Conservation (phyloP, 2,329 filamentous ascomycete genomes). For the Calonectria hongkongensis region DNA sequence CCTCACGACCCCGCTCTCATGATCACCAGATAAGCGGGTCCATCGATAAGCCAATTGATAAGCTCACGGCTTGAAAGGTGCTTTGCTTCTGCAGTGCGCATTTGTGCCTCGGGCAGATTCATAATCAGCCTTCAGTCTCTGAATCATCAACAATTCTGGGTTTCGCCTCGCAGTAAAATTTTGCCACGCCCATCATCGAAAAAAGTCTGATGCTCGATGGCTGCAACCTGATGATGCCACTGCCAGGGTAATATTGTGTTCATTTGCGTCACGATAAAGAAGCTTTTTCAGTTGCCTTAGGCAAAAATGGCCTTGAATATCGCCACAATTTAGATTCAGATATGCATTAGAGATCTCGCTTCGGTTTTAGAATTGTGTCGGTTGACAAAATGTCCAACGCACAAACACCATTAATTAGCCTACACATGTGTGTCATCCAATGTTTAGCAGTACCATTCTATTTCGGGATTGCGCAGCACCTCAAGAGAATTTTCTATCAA, state of each 20-base stretch:
- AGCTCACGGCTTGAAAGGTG: background rate
- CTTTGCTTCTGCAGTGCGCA: background rate
- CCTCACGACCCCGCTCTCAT: slow-evolving; percentile 25
- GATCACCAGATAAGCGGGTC: slow-evolving; percentile 17
- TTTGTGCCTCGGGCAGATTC: background rate
- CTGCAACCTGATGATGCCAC: background rate
- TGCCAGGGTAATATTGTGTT: background rate
- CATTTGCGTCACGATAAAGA: background rate
- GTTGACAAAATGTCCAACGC: background rate
- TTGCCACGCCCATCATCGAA: background rate
- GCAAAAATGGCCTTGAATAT: background rate
- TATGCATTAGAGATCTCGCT: background rate
- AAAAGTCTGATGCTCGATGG: too few relatives aligned
- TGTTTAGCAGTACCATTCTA: too few relatives aligned
- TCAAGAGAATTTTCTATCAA: too few relatives aligned
- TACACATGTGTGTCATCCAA: background rate
- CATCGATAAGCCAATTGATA: slow-evolving; percentile 11
- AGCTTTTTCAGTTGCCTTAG: slow-evolving; percentile 1
- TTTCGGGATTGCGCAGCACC: too few relatives aligned
- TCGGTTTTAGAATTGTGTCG: background rate
- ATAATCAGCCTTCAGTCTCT: too few relatives aligned
- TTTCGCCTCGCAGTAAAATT: background rate
- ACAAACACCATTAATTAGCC: too few relatives aligned
- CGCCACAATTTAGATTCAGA: background rate
- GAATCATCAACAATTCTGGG: background rate